Evolutionary conservation across 2,329 filamentous ascomycete species (phyloP), one percentile per base, ranked within the genome.

Genomic region (Blastomyces percursus): DNA sequence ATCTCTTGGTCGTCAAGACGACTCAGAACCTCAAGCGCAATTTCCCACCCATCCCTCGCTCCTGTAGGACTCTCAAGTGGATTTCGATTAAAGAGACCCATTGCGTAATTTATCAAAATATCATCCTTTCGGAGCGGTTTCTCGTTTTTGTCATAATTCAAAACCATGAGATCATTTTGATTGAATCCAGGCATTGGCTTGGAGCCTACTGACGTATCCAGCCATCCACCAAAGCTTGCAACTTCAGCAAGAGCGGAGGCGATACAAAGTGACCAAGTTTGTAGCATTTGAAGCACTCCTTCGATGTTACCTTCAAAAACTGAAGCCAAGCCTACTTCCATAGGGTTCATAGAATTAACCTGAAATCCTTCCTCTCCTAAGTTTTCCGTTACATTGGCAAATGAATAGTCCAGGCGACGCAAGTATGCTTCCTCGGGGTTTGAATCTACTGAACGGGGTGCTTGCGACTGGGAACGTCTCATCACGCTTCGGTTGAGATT

Each of bases 231-330:
- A 32, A 90, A 80, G n/a, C 86, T 87, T 12, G 90, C 91, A 62
- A 97, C 80, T 74, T 97, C 93, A 3, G 89, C 88, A 19, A 94
- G 84, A 6, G 90, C 86, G 38, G 88, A 83, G 12, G 91, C 86
- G 21, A 96, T 76, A 1, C 89, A 86, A 35, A 94, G 82, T 38
- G 92, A 96, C 88, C 90, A 95, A 5, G 82, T 81, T 61, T 88
- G 84, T 38, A 96, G 75, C 56, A 96, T 82, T 11, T 85, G 84
- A 58, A 96, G 77, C 6, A 90, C 85, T 30, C 85, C 88, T 71
- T 91, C 88, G 44, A 89, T 79, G 66, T 96, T 91, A 59, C 89
- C 89, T 73, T 96, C 90, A 64, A 96, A 87, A 3, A 90, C 82
- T 62, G 87, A 91, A 3, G 89, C 91, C 60, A 96, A 78, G 2